Evolutionary conservation across 164 flowering plant genomes (phyloP), one percentile per base, ranked within the genome.

Genomic region (Berberis vulgaris): DNA sequence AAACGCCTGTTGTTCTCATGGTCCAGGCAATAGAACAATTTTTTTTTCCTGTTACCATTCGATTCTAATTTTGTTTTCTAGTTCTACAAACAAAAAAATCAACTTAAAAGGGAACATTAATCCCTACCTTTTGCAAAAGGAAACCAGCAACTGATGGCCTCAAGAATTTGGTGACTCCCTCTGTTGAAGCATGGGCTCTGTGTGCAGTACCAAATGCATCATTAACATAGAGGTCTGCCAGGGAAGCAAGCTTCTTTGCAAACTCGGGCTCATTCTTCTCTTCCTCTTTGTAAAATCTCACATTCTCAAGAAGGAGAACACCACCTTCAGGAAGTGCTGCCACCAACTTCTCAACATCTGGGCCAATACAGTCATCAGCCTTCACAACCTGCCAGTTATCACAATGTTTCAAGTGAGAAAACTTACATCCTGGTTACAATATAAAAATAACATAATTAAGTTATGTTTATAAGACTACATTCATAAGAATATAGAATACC

Each of bases 151-250:
- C 94, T 63, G 94, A 62, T 46, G 97, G 97, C 75, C 81, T 86
- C 79, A 89, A 77, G 72, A 47, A 86, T 59, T 86, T 87, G 50
- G 97, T 77, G 7, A 86, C 91, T 49, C 96, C 96, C 75, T 89
- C 96, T 0, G 96, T 89, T 40, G 96, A 89, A 47, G 96, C 96
- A 80, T 89, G 94, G 39, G 94, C 96, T 73, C 91, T 82, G 59
- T 89, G 94, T 9, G 94, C 96, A 71, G 88, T 83, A 4, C 91
- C 94, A 73, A 89, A 89, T 2, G 94, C 96, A 79, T 89, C 96
- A 72, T 89, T 87, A 2, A 89, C 94, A 71, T 87, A 89, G 39
- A 89, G 70, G 68, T 87, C 94, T 4, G 88, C 97, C 43, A 89
- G 84, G 6, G 94, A 75, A 50, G 92, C 95, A 0, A 87, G 82